Base-by-base conservation (phyloP, 371 early-diverging fungal species). In the Lichtheimia ramosa region DNA sequence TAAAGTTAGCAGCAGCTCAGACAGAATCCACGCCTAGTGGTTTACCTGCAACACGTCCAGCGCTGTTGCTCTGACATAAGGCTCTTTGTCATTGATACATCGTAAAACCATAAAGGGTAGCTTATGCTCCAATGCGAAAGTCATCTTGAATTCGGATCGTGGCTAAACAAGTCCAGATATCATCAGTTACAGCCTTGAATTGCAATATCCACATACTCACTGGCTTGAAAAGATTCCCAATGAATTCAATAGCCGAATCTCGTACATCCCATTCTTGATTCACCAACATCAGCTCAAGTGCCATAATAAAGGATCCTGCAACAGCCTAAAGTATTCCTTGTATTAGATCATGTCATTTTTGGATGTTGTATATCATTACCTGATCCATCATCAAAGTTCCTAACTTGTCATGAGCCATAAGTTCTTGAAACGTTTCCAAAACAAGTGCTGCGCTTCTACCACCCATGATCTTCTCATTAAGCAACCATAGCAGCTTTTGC, bases 251-350 rank as follows among this genome's bases (percentile, higher is more conserved):
- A 8, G 71, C 75, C 1, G 77, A 75, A 59, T 84, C 85, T 23
- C 87, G 83, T 8, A 83, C 67, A 69, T 86, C 83, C 84, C 87
- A 85, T 51, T 81, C 81, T 40, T 63, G 68, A 58, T 86, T 84
- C 46, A 78, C 59, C 2, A 82, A 62, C 53, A 81, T 83, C 3
- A 74, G 46, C 2, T 59, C 65, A 4, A 86, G 43, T 10, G 70
- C 67, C 28, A 69, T 68, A 0, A 77, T 69, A 41, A 83, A 62
- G 0, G 70, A 23, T 46, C 63, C 40, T 39, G 52, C 41, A 41
- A 52, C 41, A 7, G 10, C 28, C 61, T 40, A 23, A 27, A 5
- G 3, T 10, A 6, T 16, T 27, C n/a, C 15, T 7, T 28, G 34
- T 14, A 39, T 14, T 39, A 34, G 16, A 8, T 34, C n/a, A n/a